Conservation (phyloP, 2,329 filamentous ascomycete genomes). For the Calonectria hongkongensis region DNA sequence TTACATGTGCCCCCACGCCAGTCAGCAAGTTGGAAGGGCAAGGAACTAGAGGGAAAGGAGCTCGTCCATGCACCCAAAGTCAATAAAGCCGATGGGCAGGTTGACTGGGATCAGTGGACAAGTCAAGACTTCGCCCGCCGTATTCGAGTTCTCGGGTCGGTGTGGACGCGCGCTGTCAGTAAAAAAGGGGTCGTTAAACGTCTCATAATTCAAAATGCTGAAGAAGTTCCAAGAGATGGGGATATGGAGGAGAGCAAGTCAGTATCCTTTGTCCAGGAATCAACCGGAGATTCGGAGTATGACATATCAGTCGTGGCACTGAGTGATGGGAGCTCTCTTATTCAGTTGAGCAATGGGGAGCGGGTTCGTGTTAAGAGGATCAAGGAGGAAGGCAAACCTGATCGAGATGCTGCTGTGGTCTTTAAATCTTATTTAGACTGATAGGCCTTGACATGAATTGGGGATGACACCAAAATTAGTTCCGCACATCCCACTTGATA, state of each 20-base stretch:
- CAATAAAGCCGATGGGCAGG: conserved; percentile 75
- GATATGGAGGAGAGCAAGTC: background rate
- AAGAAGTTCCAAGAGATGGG: conserved; percentile 44
- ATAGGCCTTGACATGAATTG: background rate
- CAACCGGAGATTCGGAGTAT: conserved; percentile 24
- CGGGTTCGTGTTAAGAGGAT: conserved; percentile 56
- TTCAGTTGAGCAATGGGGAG: conserved; percentile 47
- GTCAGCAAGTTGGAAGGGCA: conserved; percentile 57
- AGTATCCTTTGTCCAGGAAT: conserved; percentile 46
- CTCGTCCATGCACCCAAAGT: conserved; percentile 82
- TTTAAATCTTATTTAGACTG: conserved; percentile 46
- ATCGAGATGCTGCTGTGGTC: conserved; percentile 52
- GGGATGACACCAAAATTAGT: too few species aligned
- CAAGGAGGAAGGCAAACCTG: conserved; percentile 59
- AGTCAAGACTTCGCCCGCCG: conserved; percentile 73
- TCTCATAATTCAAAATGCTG: conserved; percentile 63
- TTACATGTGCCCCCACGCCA: conserved; percentile 79
- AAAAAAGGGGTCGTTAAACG: conserved; percentile 56
- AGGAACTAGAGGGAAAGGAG: conserved; percentile 42
- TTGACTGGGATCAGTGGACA: conserved; percentile 75
- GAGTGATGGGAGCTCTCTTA: conserved; percentile 47
- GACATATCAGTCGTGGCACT: conserved; percentile 35
- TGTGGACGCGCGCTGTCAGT: conserved; percentile 74
- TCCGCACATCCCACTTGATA: too few species aligned
- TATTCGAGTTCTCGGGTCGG: conserved; percentile 76